phyloP scores from a whole-genome alignment of 2,329 filamentous ascomycete genomes.

The Botrytis aclada region DNA sequence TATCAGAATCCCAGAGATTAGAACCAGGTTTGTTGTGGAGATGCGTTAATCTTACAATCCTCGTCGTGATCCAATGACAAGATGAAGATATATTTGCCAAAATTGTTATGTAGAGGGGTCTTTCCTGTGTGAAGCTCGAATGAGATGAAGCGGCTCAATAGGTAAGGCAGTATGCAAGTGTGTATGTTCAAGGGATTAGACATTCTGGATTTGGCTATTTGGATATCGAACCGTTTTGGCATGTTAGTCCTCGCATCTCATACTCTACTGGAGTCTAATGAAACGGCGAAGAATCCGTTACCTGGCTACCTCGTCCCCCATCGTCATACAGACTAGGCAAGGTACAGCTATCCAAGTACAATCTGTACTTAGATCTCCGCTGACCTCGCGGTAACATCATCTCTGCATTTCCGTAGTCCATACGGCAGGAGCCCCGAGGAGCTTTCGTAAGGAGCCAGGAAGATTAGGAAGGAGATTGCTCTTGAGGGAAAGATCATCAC shows the following conservation, averaged over 20 bases:
- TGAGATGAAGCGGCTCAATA: not conserved
- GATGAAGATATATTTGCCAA: conserved; percentile 13
- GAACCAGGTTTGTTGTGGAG: conserved; percentile 1
- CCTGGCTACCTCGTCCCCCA: not conserved
- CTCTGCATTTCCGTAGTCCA: not conserved
- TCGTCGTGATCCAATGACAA: not conserved
- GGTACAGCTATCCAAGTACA: not conserved
- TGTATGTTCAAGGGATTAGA: not conserved
- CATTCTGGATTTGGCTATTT: not conserved
- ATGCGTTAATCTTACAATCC: conserved; percentile 12
- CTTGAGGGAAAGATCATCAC: conserved; percentile 1
- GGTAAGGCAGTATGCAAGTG: not conserved
- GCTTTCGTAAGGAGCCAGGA: conserved; percentile 5
- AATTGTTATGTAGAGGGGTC: not conserved
- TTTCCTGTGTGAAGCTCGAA: not conserved
- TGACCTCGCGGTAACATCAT: not conserved
- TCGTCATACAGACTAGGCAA: not conserved
- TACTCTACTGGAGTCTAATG: not conserved
- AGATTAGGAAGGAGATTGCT: not conserved
- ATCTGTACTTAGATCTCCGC: conserved; percentile 2
- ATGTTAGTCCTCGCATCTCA: not conserved
- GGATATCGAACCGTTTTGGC: not conserved
- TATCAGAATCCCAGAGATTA: conserved; percentile 3
- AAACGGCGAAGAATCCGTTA: not conserved
- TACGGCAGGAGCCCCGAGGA: not conserved